Evolutionary conservation across 2,329 filamentous ascomycete genomes (phyloP).

Genomic region (Nannizziopsis arthrosporioides): DNA sequence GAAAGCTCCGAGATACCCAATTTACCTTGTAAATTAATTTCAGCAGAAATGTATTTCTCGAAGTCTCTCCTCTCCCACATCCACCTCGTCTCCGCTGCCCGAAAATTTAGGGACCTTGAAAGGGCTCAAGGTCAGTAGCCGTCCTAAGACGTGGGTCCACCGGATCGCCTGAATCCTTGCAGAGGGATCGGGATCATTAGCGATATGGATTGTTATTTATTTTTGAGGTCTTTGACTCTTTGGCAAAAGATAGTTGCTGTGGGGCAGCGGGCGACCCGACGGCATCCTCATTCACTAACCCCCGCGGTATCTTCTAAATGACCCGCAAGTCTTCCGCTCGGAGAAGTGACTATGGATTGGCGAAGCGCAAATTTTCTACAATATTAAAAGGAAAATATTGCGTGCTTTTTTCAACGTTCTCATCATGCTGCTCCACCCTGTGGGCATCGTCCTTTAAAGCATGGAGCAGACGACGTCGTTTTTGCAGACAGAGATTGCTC

Average conservation of each 20-base stretch:
- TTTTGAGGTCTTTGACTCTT: constrained; percentile 1
- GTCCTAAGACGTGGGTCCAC: too few species aligned
- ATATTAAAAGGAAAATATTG: background rate
- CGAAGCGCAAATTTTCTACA: too few species aligned
- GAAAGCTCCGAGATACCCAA: background rate
- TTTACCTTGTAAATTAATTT: background rate
- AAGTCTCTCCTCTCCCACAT: too few species aligned
- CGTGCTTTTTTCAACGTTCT: background rate
- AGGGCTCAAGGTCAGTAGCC: too few species aligned
- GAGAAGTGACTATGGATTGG: too few species aligned
- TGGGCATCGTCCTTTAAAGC: too few species aligned
- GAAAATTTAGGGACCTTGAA: too few species aligned
- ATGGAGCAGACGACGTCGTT: too few species aligned
- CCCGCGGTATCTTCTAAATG: background rate
- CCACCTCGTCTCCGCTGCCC: too few species aligned
- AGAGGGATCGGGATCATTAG: background rate
- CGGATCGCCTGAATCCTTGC: background rate
- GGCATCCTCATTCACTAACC: background rate
- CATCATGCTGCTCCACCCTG: background rate
- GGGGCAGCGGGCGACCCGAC: constrained; percentile 2
- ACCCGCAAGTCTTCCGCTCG: too few species aligned
- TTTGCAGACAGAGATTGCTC: too few species aligned
- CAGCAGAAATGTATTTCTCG: too few species aligned
- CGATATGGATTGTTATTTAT: background rate
- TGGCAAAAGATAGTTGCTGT: constrained; percentile 4